Evolutionary conservation across 306 rosid genomes (phyloP).

Genomic region (Lupinus albus): DNA sequence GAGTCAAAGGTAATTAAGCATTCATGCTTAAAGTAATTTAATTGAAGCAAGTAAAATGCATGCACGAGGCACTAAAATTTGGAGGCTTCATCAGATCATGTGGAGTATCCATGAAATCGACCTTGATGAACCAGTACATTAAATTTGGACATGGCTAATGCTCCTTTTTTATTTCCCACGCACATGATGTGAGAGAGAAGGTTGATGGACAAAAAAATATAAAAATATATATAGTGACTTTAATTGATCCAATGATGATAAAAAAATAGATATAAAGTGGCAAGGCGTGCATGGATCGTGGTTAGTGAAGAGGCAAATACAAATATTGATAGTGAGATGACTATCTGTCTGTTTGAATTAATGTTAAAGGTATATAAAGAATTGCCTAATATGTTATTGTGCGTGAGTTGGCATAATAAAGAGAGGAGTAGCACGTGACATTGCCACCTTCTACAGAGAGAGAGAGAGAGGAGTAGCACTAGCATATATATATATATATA

Average conservation of each 20-base stretch:
- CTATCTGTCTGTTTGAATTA: too few relatives aligned
- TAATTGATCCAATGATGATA: slow-evolving; percentile 11
- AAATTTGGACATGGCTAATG: neutral
- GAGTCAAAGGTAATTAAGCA: neutral
- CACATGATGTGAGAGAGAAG: slow-evolving; percentile 27
- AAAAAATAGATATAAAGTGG: slow-evolving; percentile 42
- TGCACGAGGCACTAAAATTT: neutral
- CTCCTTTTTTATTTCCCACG: slow-evolving; percentile 6
- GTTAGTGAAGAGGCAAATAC: slow-evolving; percentile 26
- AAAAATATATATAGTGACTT: slow-evolving; percentile 28
- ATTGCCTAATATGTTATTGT: neutral
- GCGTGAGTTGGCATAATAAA: slow-evolving; percentile 75
- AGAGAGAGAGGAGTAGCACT: too few relatives aligned
- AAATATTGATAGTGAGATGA: too few relatives aligned
- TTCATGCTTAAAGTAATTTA: neutral
- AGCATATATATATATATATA: too few relatives aligned
- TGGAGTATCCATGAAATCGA: slow-evolving; percentile 12
- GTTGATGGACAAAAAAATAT: too few relatives aligned
- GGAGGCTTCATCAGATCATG: neutral
- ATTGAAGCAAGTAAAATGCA: slow-evolving; percentile 3
- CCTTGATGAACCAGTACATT: slow-evolving; percentile 5
- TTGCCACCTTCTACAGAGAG: neutral
- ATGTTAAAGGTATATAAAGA: too few relatives aligned
- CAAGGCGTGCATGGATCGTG: slow-evolving; percentile 42
- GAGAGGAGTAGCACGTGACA: slow-evolving; percentile 75